Percentiles rank a stretch among this genome's conserved stretches.
These are phyloP conservation scores for Fusarium globosum DNA, from an alignment of 2,329 filamentous ascomycete species.

Conservation along the genomic window DNA sequence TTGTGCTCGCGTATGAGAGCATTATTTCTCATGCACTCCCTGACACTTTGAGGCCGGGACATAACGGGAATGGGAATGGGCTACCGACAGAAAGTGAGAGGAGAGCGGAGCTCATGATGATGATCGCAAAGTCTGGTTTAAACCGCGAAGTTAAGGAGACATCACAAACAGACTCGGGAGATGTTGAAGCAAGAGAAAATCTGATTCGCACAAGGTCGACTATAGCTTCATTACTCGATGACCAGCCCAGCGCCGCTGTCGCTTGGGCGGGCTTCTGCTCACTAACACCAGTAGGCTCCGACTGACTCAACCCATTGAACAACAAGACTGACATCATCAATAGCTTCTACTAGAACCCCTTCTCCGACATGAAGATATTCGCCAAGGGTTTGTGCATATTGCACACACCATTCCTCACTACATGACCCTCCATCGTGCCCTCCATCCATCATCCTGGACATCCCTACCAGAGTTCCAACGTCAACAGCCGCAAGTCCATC, in stretches of 20 bases:
- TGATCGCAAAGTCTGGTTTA: slow-evolving; percentile 47
- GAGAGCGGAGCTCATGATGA: slow-evolving; percentile 45
- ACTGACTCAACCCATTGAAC: not conserved
- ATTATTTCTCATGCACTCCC: slow-evolving; percentile 52
- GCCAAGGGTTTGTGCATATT: slow-evolving; percentile 47
- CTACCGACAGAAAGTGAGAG: slow-evolving; percentile 40
- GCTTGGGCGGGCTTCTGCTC: slow-evolving; percentile 53
- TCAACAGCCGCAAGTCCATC: slow-evolving; percentile 35
- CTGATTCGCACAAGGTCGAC: slow-evolving; percentile 44
- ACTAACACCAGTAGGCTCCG: slow-evolving; percentile 50
- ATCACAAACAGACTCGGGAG: slow-evolving; percentile 43
- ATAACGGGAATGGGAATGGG: slow-evolving; percentile 43
- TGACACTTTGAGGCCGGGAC: slow-evolving; percentile 46
- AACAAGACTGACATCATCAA: not conserved
- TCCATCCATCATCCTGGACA: slow-evolving; percentile 41
- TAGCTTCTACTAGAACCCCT: slow-evolving; percentile 53
- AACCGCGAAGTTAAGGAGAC: slow-evolving; percentile 41
- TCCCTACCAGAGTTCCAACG: slow-evolving; percentile 40
- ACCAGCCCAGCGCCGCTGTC: slow-evolving; percentile 46
- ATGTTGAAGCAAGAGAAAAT: slow-evolving; percentile 45
- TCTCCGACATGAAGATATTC: slow-evolving; percentile 47
- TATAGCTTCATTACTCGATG: slow-evolving; percentile 42
- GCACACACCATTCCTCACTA: slow-evolving; percentile 51
- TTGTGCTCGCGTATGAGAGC: slow-evolving; percentile 51
- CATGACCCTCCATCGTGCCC: slow-evolving; percentile 47